Conservation (phyloP, 2,329 filamentous ascomycete genomes). For the Passalora sequoiae region DNA sequence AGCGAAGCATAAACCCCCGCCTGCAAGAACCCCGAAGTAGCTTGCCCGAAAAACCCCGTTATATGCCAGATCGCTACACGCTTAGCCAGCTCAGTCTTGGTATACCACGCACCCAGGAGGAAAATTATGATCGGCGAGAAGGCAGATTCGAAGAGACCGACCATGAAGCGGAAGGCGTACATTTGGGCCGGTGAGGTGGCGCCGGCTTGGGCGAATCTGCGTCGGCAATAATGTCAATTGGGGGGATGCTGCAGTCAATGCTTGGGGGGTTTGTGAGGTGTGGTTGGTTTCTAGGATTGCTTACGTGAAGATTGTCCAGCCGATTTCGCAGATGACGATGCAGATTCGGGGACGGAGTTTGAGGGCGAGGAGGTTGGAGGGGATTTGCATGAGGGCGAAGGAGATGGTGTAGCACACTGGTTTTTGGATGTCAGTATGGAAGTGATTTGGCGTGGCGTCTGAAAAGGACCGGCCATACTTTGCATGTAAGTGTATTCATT, state of each 20-base stretch:
- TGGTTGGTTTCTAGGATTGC: not conserved
- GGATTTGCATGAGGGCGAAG: slow-evolving; percentile 16
- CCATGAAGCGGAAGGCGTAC: not conserved
- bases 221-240: not conserved
- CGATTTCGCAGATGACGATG: slow-evolving; percentile 9
- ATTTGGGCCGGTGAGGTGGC: not conserved
- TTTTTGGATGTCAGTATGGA: not conserved
- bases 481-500: slow-evolving; percentile 31
- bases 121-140: slow-evolving; percentile 21
- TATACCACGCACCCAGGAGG: slow-evolving; percentile 15
- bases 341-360: slow-evolving; percentile 12
- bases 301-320: slow-evolving; percentile 13
- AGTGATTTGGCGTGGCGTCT: not conserved
- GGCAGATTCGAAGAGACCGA: too few species aligned
- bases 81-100: slow-evolving; percentile 14
- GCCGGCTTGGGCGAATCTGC: not conserved
- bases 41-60: slow-evolving; percentile 8
- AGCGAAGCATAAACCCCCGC: slow-evolving; percentile 12
- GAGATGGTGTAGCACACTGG: slow-evolving; percentile 16
- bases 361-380: slow-evolving; percentile 11
- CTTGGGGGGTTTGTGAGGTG: not conserved
- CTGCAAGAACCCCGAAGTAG: slow-evolving; percentile 10
- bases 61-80: slow-evolving; percentile 14
- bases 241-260: not conserved
- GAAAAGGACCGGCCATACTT: slow-evolving; percentile 1